phyloP scores from a whole-genome alignment of 2,329 filamentous ascomycete genomes.

The Aschersonia sp. region DNA sequence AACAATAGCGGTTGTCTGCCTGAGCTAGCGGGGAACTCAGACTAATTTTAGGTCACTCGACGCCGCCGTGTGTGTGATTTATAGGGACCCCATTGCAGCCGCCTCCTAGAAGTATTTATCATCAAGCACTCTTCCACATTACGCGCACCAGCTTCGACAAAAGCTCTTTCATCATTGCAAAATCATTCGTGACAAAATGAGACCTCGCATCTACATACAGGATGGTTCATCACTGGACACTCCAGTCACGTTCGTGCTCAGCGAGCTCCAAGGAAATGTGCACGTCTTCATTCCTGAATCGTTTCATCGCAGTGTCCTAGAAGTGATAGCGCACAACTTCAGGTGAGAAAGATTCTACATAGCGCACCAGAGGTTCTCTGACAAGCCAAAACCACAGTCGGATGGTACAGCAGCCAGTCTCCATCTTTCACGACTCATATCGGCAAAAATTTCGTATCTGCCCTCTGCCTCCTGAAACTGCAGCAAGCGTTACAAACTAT shows the following conservation, averaged over 20 bases:
- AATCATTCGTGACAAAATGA: constrained; percentile 1
- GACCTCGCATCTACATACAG: constrained; percentile 3
- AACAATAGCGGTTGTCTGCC: too few relatives aligned
- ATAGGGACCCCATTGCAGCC: too few relatives aligned
- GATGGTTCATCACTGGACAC: constrained; percentile 3
- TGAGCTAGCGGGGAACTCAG: too few relatives aligned
- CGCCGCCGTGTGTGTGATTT: too few relatives aligned
- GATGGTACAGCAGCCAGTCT: constrained; percentile 11
- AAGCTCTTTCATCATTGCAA: neutral
- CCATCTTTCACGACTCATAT: constrained; percentile 10
- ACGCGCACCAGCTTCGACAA: too few relatives aligned
- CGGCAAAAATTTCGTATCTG: constrained; percentile 13
- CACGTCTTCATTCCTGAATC: constrained; percentile 13
- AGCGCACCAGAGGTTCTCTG: neutral
- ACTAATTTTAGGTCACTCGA: too few relatives aligned
- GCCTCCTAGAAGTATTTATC: neutral
- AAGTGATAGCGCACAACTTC: constrained; percentile 11
- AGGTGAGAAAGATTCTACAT: constrained; percentile 7
- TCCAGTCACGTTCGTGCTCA: constrained; percentile 12
- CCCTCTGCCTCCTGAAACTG: constrained; percentile 7
- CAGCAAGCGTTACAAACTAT: constrained; percentile 5
- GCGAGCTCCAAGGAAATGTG: constrained; percentile 9
- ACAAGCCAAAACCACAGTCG: constrained; percentile 6
- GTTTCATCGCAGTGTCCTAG: constrained; percentile 7
- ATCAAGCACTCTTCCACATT: neutral